Evolutionary conservation across 2,329 filamentous ascomycete species (phyloP).

Genomic region (Fusarium subtropicale): DNA sequence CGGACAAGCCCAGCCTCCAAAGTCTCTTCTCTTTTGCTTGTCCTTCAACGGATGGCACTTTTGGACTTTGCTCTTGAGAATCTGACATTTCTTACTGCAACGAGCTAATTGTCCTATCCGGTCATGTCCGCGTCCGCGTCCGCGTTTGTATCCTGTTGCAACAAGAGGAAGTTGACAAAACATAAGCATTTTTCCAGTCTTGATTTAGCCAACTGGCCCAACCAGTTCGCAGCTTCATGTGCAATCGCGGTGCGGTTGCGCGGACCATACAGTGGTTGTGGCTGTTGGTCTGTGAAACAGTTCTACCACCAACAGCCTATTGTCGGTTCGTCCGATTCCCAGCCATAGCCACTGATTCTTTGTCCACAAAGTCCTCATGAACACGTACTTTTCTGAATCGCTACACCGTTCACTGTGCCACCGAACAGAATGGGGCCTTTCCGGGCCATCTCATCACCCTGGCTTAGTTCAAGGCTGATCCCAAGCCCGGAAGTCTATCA

Average conservation of each 20-base stretch:
- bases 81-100: conserved; percentile 30
- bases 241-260: conserved; percentile 20
- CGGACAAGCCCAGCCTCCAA: conserved; percentile 27
- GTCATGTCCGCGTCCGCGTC: conserved; percentile 24
- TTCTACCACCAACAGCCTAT: conserved; percentile 12
- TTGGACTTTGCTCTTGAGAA: conserved; percentile 19
- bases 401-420: not conserved
- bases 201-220: conserved; percentile 10
- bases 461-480: conserved; percentile 9
- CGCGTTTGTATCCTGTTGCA: not conserved
- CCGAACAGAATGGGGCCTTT: not conserved
- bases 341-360: conserved; percentile 14
- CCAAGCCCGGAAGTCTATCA: conserved; percentile 3
- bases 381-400: not conserved
- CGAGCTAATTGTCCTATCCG: conserved; percentile 8
- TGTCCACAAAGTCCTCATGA: conserved; percentile 1
- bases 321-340: conserved; percentile 27
- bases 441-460: conserved; percentile 15
- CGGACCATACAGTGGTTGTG: conserved; percentile 15
- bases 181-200: not conserved
- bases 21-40: conserved; percentile 14
- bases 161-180: not conserved
- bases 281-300: conserved; percentile 18
- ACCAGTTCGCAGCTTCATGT: conserved; percentile 9
- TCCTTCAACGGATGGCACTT: conserved; percentile 30